Base-by-base conservation (phyloP, 2,329 filamentous ascomycete genomes). In the Alternaria ventricosa region DNA sequence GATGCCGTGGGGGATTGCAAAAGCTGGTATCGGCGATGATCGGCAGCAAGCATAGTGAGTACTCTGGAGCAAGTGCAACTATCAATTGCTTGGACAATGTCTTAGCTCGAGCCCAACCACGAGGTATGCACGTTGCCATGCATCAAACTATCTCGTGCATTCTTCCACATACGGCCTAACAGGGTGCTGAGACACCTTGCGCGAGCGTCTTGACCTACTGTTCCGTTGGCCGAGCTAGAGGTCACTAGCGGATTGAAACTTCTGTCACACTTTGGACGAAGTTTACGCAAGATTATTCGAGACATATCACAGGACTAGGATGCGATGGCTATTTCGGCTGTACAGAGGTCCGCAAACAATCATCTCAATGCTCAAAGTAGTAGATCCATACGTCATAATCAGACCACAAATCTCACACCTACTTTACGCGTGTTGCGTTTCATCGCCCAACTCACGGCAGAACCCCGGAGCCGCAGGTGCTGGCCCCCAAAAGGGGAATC, bases 401-500 rank as follows among this genome's bases (percentile, higher is more conserved):
- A 53, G 49, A 53, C 49, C 49, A 53, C 28, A 36, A 53, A 23
- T 41, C 49, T 25, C 20, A 53, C 49, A 53, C 49, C 49, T 53
- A 53, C 49, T 53, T 53, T 53, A 53, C 49, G 49, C 49, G 49
- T 36, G 20, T 20, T 53, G 28, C 28, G 49, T 53, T 33, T 25
- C 49, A 53, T 57, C 56, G 46, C 55, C 25, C 28, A 62, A 18
- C 33, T 12, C 23, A 59, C 46, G 55, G 60, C n/a, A 54, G 44
- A 62, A 62, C 56, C 41, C 22, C 60, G 60, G 60, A 62, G 60
- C 60, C 60, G 60, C 60, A 59, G 11, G 47, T 22, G 49, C 53
- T 36, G 13, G 28, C 27, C 15, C 49, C 50, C 11, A 50, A 62
- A 59, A 25, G 15, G 60, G 60, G 28, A 59, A 49, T 27, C 60